phyloP scores from a whole-genome alignment of 2,329 filamentous ascomycete genomes.

The Alternaria triticimaculans region DNA sequence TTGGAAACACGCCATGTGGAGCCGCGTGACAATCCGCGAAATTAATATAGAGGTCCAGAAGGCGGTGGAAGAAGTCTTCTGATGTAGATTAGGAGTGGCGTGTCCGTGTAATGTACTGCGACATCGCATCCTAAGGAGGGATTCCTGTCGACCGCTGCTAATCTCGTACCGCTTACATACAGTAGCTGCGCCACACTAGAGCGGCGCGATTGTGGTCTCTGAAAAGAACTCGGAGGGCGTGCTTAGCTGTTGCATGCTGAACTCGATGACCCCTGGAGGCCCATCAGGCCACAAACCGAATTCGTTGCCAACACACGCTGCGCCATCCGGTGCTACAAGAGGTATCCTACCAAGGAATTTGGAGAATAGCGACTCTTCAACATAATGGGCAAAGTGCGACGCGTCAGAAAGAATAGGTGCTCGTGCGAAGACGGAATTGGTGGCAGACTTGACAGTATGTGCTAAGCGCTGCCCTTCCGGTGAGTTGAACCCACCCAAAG shows the following conservation, averaged over 20 bases:
- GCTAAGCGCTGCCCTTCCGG: constrained; percentile 31
- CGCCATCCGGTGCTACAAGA: background rate
- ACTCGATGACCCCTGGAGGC: background rate
- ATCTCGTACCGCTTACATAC: background rate
- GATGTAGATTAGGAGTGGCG: background rate
- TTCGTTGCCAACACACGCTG: background rate
- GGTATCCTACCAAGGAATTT: background rate
- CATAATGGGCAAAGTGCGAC: background rate
- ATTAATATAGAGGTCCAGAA: background rate
- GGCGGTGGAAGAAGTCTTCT: background rate
- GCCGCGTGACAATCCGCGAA: constrained; percentile 1
- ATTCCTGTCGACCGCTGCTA: background rate
- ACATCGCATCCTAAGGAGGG: background rate
- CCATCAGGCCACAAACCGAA: background rate
- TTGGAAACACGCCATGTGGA: constrained; percentile 11
- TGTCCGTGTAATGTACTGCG: background rate
- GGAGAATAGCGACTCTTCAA: background rate
- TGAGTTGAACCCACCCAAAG: constrained; percentile 29
- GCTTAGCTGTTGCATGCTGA: background rate
- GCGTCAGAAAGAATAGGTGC: background rate
- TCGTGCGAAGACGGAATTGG: constrained; percentile 16
- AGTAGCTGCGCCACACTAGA: background rate
- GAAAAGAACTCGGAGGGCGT: background rate
- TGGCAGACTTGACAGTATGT: constrained; percentile 12
- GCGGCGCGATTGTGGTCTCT: background rate